Evolutionary conservation across 1,284 basidiomycete genomes (phyloP).

Genomic region (Pseudozyma pruni): DNA sequence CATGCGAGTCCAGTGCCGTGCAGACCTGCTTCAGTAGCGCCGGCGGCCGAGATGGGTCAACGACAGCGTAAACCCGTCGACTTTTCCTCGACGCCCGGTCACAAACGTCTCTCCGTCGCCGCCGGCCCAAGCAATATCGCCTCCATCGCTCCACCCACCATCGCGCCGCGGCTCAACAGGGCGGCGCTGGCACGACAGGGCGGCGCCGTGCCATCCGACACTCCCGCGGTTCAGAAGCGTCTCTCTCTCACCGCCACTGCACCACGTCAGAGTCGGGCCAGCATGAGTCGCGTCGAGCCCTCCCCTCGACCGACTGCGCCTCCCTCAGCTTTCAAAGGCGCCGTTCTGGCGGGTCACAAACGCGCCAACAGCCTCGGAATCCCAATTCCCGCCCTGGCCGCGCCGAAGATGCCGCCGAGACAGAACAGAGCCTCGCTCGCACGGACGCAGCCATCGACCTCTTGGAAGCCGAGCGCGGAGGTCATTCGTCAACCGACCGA

Average conservation of each 20-base stretch:
- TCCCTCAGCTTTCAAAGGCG: not conserved
- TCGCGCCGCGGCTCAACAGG: conserved; percentile 38
- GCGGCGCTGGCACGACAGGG: not conserved
- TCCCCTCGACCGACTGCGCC: conserved; percentile 4
- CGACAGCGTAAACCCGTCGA: conserved; percentile 38
- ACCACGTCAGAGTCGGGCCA: conserved; percentile 21
- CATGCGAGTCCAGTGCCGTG: no score
- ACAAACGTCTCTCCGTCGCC: conserved; percentile 30
- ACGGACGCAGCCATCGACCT: conserved; percentile 5
- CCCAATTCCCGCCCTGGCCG: conserved; percentile 34
- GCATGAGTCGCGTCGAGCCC: conserved; percentile 12
- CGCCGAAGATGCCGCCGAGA: conserved; percentile 38
- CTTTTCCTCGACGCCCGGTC: conserved; percentile 50
- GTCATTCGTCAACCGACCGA: not conserved
- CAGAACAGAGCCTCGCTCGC: conserved; percentile 37
- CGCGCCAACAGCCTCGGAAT: conserved; percentile 21
- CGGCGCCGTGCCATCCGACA: not conserved
- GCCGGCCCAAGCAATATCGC: conserved; percentile 5
- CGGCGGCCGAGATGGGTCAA: not conserved
- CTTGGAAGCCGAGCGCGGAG: no score
- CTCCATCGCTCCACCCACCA: conserved; percentile 23
- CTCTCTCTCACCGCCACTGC: not conserved
- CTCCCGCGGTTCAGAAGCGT: not conserved
- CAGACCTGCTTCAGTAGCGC: no score
- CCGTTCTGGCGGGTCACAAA: conserved; percentile 37